Conservation (phyloP, 1,139 yeast species). For the Saccharomyces hybrid region DNA sequence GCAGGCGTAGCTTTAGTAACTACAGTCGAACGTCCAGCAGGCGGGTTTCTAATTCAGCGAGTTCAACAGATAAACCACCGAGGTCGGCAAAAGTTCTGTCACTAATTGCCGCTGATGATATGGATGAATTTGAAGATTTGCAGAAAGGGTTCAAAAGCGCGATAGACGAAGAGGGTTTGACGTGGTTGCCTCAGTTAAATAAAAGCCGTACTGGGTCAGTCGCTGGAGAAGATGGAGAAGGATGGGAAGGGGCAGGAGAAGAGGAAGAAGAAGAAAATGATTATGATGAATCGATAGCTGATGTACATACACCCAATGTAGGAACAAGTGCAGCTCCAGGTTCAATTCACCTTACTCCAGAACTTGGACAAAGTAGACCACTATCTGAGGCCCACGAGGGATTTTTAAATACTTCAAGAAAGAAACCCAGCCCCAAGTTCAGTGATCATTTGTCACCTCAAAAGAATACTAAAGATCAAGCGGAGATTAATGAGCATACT, state of each 20-base stretch:
- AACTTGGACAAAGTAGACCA: background rate
- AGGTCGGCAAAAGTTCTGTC: conserved; percentile 27
- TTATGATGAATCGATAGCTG: background rate
- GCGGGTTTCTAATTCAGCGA: conserved; percentile 12
- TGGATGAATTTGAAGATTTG: conserved; percentile 29
- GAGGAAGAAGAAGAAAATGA: background rate
- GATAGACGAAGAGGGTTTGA: conserved; percentile 20
- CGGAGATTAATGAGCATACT: background rate
- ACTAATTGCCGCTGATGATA: conserved; percentile 26
- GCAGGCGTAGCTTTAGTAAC: conserved; percentile 15
- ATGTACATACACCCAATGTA: background rate
- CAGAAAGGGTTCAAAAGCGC: conserved; percentile 28
- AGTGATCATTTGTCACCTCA: background rate
- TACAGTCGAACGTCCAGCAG: conserved; percentile 6
- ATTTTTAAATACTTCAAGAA: background rate
- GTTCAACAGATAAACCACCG: conserved; percentile 13
- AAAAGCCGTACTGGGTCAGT: background rate
- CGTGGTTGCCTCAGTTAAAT: conserved; percentile 27
- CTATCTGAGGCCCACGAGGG: background rate
- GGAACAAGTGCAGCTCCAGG: background rate
- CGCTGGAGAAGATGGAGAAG: background rate
- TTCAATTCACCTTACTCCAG: background rate
- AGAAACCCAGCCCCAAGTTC: background rate
- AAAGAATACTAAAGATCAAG: conserved; percentile 1
- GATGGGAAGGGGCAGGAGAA: background rate